phyloP scores from a whole-genome alignment of 352 stramenopile genomes.

The Phytophthora citrophthora region DNA sequence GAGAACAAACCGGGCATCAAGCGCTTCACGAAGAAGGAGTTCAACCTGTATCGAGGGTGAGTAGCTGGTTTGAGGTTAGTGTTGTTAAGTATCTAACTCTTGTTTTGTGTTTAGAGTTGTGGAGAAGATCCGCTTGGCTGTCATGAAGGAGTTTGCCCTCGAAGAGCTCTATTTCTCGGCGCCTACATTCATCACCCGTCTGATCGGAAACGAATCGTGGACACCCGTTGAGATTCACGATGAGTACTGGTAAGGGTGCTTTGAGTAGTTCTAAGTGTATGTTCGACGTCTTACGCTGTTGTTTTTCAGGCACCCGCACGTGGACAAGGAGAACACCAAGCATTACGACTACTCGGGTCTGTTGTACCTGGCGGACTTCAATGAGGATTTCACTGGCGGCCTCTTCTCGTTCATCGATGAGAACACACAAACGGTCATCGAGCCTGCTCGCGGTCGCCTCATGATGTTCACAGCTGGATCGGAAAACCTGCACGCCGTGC shows the following conservation, averaged over 20 bases:
- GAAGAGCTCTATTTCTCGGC: constrained; percentile 91
- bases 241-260: constrained; percentile 84
- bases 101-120: constrained; percentile 55
- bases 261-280: neutral
- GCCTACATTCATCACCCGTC: constrained; percentile 92
- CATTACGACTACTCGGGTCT: constrained; percentile 94
- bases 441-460: constrained; percentile 77
- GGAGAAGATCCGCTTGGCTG: constrained; percentile 71
- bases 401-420: constrained; percentile 91
- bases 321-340: constrained; percentile 94
- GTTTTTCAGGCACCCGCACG: constrained; percentile 77
- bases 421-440: constrained; percentile 68
- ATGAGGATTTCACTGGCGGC: constrained; percentile 88
- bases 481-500: constrained; percentile 90
- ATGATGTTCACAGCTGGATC: constrained; percentile 92
- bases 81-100: neutral
- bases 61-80: neutral
- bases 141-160: constrained; percentile 86
- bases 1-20: constrained; percentile 45
- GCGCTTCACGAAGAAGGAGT: constrained; percentile 84
- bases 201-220: constrained; percentile 89
- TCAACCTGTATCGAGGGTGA: constrained; percentile 79
- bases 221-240: constrained; percentile 84
- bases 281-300: constrained; percentile 2
- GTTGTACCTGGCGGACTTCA: constrained; percentile 86